phyloP scores from a whole-genome alignment of 352 stramenopile species.

The Phytophthora sojae region DNA sequence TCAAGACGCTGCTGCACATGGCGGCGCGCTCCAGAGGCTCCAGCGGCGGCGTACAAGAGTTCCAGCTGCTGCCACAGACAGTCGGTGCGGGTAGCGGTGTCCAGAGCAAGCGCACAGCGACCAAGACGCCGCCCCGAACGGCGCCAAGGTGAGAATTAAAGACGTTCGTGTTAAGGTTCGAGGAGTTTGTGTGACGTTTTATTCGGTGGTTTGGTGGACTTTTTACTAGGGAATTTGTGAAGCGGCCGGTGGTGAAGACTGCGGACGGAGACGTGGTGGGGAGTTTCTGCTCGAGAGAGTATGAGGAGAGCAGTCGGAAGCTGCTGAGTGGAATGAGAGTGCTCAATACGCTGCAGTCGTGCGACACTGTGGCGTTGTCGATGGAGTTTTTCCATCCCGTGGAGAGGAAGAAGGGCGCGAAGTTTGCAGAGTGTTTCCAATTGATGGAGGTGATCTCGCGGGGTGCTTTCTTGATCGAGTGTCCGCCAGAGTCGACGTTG shows the following conservation, averaged over 20 bases:
- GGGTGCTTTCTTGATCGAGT: conserved; percentile 59
- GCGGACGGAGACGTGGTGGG: conserved; percentile 62
- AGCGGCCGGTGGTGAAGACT: conserved; percentile 51
- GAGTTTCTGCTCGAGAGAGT: conserved; percentile 58
- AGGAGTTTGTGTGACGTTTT: background rate
- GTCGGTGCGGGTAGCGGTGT: background rate
- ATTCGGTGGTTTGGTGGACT: conserved; percentile 7
- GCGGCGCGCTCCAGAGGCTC: conserved; percentile 31
- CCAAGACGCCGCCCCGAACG: conserved; percentile 15
- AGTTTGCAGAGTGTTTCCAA: conserved; percentile 35
- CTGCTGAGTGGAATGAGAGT: conserved; percentile 52
- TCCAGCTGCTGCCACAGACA: conserved; percentile 53
- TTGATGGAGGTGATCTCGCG: conserved; percentile 62
- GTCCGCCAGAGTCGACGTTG: conserved; percentile 44
- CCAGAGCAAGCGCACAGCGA: conserved; percentile 17
- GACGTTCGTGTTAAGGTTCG: background rate
- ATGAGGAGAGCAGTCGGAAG: conserved; percentile 46
- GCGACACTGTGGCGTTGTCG: conserved; percentile 68
- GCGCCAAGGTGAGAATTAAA: conserved; percentile 25
- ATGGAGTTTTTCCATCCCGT: conserved; percentile 43
- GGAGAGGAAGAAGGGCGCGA: conserved; percentile 2
- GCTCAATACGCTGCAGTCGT: conserved; percentile 75
- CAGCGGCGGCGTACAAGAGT: conserved; percentile 46
- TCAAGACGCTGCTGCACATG: conserved; percentile 86
- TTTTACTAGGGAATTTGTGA: conserved; percentile 62